Conservation (phyloP, 169 alveolate species). For the Theileria equi region DNA sequence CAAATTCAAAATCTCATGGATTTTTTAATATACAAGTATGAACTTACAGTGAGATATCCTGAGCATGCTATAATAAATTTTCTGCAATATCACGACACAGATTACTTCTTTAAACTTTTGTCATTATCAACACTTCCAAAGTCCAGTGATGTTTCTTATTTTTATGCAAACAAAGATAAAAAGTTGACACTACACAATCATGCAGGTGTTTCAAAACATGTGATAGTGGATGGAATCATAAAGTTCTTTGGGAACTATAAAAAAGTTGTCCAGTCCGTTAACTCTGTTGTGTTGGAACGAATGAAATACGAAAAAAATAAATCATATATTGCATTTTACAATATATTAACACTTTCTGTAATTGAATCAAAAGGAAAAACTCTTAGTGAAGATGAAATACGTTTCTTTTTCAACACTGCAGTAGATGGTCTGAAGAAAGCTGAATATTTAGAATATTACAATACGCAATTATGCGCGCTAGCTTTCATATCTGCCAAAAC, state of each 20-base stretch:
- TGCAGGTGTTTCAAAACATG: conserved; percentile 12
- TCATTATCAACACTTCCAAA: conserved; percentile 5
- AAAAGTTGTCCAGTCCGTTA: conserved; percentile 17
- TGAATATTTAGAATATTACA: conserved; percentile 11
- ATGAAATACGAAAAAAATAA: background rate
- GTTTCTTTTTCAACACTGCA: conserved; percentile 28
- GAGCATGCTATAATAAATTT: conserved; percentile 17
- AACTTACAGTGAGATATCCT: conserved; percentile 22
- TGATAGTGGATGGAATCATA: conserved; percentile 24
- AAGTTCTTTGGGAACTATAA: conserved; percentile 13
- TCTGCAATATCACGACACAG: conserved; percentile 42
- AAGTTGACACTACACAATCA: background rate
- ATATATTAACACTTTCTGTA: conserved; percentile 27
- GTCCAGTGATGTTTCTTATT: background rate
- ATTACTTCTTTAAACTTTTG: conserved; percentile 12
- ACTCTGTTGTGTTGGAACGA: conserved; percentile 6
- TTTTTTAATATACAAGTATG: conserved; percentile 46
- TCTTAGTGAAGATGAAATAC: conserved; percentile 30
- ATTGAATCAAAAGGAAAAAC: conserved; percentile 20
- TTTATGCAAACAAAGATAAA: background rate
- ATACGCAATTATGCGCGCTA: conserved; percentile 42
- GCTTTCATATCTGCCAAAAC: conserved; percentile 19
- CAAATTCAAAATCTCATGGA: conserved; percentile 29
- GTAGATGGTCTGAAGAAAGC: conserved; percentile 16
- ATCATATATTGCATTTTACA: conserved; percentile 33